Evolutionary conservation across 2,329 filamentous ascomycete genomes (phyloP).

Genomic region (Colletotrichum siamense): DNA sequence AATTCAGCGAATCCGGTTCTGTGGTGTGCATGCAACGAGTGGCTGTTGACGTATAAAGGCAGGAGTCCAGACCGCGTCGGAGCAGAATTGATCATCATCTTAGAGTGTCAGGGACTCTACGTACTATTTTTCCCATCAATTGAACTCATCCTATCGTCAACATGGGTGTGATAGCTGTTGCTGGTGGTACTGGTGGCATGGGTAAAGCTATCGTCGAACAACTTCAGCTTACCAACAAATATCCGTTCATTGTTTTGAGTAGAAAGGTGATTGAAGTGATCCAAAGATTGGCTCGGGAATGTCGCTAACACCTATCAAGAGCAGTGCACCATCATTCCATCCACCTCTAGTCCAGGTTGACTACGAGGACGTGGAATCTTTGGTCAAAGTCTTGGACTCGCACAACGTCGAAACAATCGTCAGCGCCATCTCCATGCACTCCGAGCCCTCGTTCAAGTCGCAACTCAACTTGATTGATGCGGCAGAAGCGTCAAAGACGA

Average conservation of each 20-base stretch:
- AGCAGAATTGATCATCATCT: not conserved
- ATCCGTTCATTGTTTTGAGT: constrained; percentile 42
- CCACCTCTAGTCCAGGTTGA: constrained; percentile 28
- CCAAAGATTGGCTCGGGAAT: not conserved
- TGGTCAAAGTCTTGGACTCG: constrained; percentile 29
- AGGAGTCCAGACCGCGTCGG: not conserved
- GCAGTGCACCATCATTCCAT: constrained; percentile 15
- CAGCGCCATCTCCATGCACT: constrained; percentile 38
- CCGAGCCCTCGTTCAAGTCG: constrained; percentile 21
- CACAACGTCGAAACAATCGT: constrained; percentile 49
- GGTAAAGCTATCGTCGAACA: constrained; percentile 51
- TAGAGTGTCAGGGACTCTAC: not conserved
- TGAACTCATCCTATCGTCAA: not conserved
- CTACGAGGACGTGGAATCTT: constrained; percentile 27
- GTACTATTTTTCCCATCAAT: not conserved
- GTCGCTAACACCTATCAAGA: not conserved
- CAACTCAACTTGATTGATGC: constrained; percentile 49
- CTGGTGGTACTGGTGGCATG: constrained; percentile 48
- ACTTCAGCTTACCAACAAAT: constrained; percentile 33
- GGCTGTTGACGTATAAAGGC: not conserved
- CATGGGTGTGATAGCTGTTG: constrained; percentile 38
- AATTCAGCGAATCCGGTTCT: not conserved
- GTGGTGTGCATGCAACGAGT: not conserved
- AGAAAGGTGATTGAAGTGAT: not conserved
- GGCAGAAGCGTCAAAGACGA: constrained; percentile 38